Conservation (phyloP, 129 eudicot genomes). For the Chrysanthemum lavandulifolium region DNA sequence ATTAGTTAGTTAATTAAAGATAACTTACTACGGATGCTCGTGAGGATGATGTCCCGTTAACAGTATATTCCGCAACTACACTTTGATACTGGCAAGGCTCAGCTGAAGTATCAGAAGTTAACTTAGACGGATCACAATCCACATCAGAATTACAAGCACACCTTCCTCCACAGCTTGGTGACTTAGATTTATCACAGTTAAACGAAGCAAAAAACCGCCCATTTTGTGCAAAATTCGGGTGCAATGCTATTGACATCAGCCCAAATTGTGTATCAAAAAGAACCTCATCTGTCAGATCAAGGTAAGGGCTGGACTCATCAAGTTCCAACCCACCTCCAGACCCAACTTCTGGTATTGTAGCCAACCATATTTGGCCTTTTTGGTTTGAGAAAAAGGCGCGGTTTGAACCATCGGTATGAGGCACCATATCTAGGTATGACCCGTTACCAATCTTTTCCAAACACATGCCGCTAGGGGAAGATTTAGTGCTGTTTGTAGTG, state of each 20-base stretch:
- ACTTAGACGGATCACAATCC: constrained; percentile 74
- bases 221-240: constrained; percentile 71
- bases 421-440: constrained; percentile 62
- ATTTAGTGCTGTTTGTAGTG: constrained; percentile 35
- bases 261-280: constrained; percentile 70
- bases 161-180: constrained; percentile 69
- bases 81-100: constrained; percentile 75
- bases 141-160: constrained; percentile 90
- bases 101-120: constrained; percentile 50
- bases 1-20: not conserved
- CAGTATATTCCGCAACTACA: constrained; percentile 76
- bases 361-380: constrained; percentile 76
- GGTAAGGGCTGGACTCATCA: constrained; percentile 64
- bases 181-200: constrained; percentile 65
- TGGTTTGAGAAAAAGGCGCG: constrained; percentile 79
- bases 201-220: constrained; percentile 83
- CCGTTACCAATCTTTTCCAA: constrained; percentile 77
- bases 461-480: constrained; percentile 67
- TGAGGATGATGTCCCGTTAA: constrained; percentile 45
- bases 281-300: constrained; percentile 73
- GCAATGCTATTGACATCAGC: constrained; percentile 83
- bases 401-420: constrained; percentile 79
- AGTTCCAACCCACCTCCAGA: constrained; percentile 57
- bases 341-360: constrained; percentile 58
- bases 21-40: constrained; percentile 50